Evolutionary conservation across 441 rosid species (phyloP).

Genomic region (Erodium chrysanthum): DNA sequence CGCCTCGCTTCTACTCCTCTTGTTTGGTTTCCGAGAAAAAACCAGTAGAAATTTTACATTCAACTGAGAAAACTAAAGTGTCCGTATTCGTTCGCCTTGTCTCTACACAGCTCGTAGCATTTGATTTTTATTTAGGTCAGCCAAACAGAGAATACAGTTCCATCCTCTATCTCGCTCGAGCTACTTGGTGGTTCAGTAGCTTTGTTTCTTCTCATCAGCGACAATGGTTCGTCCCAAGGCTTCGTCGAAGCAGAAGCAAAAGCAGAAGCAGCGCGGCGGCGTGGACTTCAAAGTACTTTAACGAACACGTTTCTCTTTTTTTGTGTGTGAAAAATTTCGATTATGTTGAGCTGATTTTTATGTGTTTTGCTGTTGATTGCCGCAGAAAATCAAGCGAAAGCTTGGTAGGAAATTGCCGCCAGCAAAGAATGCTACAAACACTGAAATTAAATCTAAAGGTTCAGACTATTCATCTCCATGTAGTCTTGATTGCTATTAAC

Average conservation of each 20-base stretch:
- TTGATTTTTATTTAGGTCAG: background rate
- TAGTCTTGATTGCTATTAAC: background rate
- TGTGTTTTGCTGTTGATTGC: slow-evolving; percentile 4
- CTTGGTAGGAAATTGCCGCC: slow-evolving; percentile 88
- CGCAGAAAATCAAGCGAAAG: slow-evolving; percentile 86
- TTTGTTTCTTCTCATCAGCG: background rate
- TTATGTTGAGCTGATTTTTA: background rate
- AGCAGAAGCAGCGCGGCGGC: slow-evolving; percentile 15
- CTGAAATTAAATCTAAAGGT: slow-evolving; percentile 88
- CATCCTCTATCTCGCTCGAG: background rate
- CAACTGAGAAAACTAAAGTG: background rate
- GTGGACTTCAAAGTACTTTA: slow-evolving; percentile 16
- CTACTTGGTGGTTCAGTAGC: background rate
- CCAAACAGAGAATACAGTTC: slow-evolving; percentile 5
- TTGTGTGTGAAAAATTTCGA: background rate
- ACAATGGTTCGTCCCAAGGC: slow-evolving; percentile 19
- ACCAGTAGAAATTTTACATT: background rate
- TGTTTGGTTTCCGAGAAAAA: slow-evolving; percentile 8
- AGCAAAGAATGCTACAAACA: slow-evolving; percentile 73
- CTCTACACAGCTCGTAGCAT: background rate
- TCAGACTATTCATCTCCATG: background rate
- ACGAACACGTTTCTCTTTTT: background rate
- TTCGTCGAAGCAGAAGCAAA: slow-evolving; percentile 5
- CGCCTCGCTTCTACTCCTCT: background rate
- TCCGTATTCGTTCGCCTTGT: background rate